Conservation (phyloP, 305 asterid species). For the Fraxinus dipetala region DNA sequence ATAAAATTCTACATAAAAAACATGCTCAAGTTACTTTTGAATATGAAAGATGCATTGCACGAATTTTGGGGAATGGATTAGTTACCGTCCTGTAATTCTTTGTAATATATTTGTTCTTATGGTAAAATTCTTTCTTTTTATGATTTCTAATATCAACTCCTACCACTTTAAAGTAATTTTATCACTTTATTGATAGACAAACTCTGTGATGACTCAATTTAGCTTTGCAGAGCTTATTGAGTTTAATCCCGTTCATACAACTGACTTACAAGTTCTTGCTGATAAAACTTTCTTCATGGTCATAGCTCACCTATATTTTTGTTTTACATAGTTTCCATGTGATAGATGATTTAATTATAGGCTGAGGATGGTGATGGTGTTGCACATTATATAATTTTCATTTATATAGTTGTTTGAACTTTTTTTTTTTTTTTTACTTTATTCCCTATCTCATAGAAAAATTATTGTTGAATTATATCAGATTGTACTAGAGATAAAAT, state of each 20-base stretch:
- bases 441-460: not conserved
- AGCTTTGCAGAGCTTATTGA: no score
- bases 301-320: constrained; percentile 43
- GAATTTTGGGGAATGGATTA: constrained; percentile 98
- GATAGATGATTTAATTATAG: not conserved
- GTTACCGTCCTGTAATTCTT: constrained; percentile 33
- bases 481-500: no score
- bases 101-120: not conserved
- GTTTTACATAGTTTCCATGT: not conserved
- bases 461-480: not conserved
- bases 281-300: constrained; percentile 56
- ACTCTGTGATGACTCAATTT: not conserved
- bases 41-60: constrained; percentile 82
- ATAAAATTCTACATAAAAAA: no score
- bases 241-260: constrained; percentile 31
- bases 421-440: no score
- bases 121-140: not conserved
- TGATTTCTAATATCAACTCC: not conserved
- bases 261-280: constrained; percentile 79
- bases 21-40: constrained; percentile 81
- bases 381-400: not conserved
- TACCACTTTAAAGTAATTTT: not conserved
- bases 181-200: not conserved
- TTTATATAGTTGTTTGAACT: not conserved
- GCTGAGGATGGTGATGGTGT: not conserved